These are phyloP conservation scores for Calamus simplicifolius DNA, from an alignment of 176 grass and related monocot species.

Conservation along the genomic window DNA sequence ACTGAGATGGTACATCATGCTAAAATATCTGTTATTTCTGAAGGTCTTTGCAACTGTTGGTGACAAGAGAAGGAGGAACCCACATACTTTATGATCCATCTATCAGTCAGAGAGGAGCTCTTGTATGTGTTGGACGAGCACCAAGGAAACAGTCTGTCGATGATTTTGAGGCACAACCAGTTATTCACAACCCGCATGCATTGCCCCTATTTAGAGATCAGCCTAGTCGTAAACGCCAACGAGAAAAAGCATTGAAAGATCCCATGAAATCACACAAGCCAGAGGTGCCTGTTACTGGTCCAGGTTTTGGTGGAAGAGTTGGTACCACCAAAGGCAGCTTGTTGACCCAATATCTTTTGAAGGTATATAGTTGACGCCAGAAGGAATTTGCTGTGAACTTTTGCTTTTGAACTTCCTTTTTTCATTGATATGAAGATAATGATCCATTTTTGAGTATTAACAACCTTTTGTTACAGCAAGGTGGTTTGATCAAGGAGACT, in stretches of 20 bases:
- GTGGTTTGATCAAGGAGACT: conserved; percentile 93
- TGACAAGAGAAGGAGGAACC: conserved; percentile 85
- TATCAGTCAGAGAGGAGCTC: conserved; percentile 87
- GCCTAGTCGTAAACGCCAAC: conserved; percentile 79
- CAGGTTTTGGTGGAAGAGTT: conserved; percentile 86
- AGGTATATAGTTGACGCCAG: conserved; percentile 34
- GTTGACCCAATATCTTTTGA: conserved; percentile 89
- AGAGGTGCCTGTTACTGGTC: conserved; percentile 79
- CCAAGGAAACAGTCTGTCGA: conserved; percentile 86
- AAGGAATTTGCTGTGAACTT: too few species aligned
- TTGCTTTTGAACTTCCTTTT: not conserved
- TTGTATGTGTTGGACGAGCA: conserved; percentile 91
- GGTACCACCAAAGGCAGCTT: conserved; percentile 90
- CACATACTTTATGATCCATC: conserved; percentile 91
- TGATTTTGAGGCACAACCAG: conserved; percentile 84
- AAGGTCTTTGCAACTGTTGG: conserved; percentile 89
- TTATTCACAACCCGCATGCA: conserved; percentile 95
- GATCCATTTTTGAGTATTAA: not conserved
- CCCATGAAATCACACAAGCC: conserved; percentile 90
- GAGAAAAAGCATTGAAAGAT: conserved; percentile 87
- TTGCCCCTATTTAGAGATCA: conserved; percentile 86
- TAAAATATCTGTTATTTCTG: conserved; percentile 25
- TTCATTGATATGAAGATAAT: not conserved
- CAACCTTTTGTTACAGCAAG: conserved; percentile 58
- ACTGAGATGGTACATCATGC: too few species aligned